Evolutionary conservation across 495 filamentous ascomycete species (phyloP).

Genomic region (Neurospora hispaniola): DNA sequence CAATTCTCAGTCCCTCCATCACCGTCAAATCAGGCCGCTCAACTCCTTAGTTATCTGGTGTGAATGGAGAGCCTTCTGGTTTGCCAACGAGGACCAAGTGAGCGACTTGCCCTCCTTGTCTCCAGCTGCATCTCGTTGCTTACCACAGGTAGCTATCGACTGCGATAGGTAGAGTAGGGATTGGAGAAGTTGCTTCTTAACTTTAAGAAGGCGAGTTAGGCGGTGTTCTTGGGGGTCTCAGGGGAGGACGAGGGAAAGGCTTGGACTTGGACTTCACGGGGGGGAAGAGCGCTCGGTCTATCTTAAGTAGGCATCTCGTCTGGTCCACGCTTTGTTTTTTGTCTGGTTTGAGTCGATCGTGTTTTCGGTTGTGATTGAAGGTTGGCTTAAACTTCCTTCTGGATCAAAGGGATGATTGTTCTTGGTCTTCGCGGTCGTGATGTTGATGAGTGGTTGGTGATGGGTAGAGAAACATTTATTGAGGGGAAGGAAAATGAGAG

Average conservation of each 20-base stretch:
- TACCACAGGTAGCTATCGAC: background rate
- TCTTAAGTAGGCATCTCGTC: background rate
- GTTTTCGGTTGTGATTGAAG: background rate
- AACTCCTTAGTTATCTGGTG: background rate
- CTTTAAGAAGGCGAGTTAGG: background rate
- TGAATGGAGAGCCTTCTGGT: background rate
- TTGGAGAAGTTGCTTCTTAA: background rate
- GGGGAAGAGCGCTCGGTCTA: background rate
- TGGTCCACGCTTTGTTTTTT: background rate
- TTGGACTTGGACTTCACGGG: background rate
- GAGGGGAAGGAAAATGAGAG: background rate
- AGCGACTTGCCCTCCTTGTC: background rate
- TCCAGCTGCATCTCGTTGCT: background rate
- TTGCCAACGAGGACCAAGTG: background rate
- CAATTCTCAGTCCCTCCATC: background rate
- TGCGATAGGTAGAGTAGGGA: background rate
- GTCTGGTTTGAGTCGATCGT: background rate
- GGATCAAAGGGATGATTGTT: background rate
- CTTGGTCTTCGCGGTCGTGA: background rate
- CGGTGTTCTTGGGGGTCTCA: background rate
- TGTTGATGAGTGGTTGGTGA: background rate
- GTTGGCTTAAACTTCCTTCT: background rate
- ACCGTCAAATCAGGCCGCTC: background rate
- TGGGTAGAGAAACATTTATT: background rate
- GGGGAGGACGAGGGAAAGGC: background rate